Evolutionary conservation across 108 stramenopile species (phyloP).

Genomic region (Chaetoceros tenuissimus): DNA sequence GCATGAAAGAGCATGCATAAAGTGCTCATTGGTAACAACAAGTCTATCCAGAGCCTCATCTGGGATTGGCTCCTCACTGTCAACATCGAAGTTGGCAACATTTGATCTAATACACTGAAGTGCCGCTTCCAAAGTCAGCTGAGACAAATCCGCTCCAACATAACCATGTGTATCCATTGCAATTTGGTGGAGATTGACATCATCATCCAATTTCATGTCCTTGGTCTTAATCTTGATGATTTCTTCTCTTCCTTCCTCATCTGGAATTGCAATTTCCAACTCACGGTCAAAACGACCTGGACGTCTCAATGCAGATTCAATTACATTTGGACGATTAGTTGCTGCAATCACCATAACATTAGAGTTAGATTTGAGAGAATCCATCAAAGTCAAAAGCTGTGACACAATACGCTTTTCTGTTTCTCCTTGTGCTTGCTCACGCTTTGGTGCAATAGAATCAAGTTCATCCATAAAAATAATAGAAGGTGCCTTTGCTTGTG

Average conservation of each 20-base stretch:
- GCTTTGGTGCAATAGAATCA: constrained; percentile 96
- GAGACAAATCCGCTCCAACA: constrained; percentile 95
- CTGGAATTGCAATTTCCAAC: constrained; percentile 97
- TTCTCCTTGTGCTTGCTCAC: constrained; percentile 94
- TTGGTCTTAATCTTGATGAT: constrained; percentile 95
- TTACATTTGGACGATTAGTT: constrained; percentile 95
- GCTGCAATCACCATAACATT: constrained; percentile 98
- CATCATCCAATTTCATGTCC: constrained; percentile 79
- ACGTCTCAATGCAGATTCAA: constrained; percentile 93
- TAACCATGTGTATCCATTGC: constrained; percentile 96
- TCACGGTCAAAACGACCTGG: constrained; percentile 98
- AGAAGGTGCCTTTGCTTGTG: constrained; percentile 78
- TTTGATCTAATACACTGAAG: constrained; percentile 92
- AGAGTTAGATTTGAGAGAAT: constrained; percentile 86
- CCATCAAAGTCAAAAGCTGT: constrained; percentile 98
- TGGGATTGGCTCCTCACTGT: constrained; percentile 69
- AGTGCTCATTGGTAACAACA: constrained; percentile 84
- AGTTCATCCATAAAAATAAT: constrained; percentile 99
- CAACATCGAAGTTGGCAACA: constrained; percentile 73
- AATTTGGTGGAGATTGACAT: constrained; percentile 85
- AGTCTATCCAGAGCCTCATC: constrained; percentile 71
- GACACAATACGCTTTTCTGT: constrained; percentile 94
- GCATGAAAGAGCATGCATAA: constrained; percentile 80
- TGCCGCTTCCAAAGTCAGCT: constrained; percentile 93
- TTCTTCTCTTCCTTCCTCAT: constrained; percentile 93